phyloP scores from a whole-genome alignment of 2,329 filamentous ascomycete genomes.

The Paecilomyces fulvus region DNA sequence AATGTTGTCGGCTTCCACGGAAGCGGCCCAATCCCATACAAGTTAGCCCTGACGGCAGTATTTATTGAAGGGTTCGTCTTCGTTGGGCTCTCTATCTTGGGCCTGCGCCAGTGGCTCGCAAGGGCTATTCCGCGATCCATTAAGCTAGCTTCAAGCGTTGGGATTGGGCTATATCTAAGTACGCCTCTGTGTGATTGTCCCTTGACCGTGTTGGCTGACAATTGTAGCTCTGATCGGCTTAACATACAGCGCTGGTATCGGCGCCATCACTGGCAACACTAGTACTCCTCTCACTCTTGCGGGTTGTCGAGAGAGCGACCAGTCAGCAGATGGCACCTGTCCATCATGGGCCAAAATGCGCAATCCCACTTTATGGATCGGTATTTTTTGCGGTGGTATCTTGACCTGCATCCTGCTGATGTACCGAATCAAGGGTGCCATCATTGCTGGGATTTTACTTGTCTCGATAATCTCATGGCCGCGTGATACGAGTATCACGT shows the following conservation, averaged over 20 bases:
- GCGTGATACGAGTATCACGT: constrained; percentile 64
- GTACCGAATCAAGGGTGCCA: constrained; percentile 78
- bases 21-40: constrained; percentile 62
- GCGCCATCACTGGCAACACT: constrained; percentile 60
- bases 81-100: constrained; percentile 67
- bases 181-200: not conserved
- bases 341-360: constrained; percentile 65
- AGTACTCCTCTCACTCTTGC: constrained; percentile 66
- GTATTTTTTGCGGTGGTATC: constrained; percentile 77
- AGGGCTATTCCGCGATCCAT: constrained; percentile 74
- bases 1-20: constrained; percentile 72
- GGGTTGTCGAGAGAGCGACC: constrained; percentile 54
- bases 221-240: constrained; percentile 47
- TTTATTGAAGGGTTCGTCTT: constrained; percentile 87
- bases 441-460: constrained; percentile 73
- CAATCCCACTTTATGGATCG: constrained; percentile 75
- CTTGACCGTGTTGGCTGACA: not conserved
- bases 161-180: constrained; percentile 70
- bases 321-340: constrained; percentile 47
- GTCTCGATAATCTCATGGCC: constrained; percentile 89
- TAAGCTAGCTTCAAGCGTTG: constrained; percentile 77
- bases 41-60: constrained; percentile 71
- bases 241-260: constrained; percentile 76
- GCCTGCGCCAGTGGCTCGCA: constrained; percentile 81
- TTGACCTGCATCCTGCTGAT: constrained; percentile 73